These are phyloP conservation scores for Talaromyces pinophilus DNA, from an alignment of 2,329 filamentous ascomycete species.

Conservation along the genomic window DNA sequence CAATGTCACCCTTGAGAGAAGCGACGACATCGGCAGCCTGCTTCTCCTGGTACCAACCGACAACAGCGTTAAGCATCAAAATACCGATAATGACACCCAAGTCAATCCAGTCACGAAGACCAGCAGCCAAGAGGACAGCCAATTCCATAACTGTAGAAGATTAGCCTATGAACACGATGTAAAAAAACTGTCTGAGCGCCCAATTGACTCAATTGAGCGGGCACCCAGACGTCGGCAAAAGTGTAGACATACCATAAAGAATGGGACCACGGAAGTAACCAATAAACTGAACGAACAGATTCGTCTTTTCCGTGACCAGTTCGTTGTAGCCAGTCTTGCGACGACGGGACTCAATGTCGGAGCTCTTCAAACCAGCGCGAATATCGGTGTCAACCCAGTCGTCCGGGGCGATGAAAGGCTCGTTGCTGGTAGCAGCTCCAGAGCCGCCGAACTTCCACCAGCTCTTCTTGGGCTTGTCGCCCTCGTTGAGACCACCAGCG, in stretches of 20 bases:
- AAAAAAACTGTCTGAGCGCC: background rate
- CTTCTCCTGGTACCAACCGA: constrained; percentile 76
- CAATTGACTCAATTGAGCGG: background rate
- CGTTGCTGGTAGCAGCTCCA: constrained; percentile 24
- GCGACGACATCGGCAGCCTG: constrained; percentile 72
- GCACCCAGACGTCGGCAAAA: background rate
- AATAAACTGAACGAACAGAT: constrained; percentile 69
- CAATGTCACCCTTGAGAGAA: constrained; percentile 70
- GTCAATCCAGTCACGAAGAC: constrained; percentile 71
- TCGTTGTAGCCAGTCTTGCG: constrained; percentile 68
- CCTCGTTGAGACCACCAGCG: constrained; percentile 43
- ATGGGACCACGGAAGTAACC: constrained; percentile 70
- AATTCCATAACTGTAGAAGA: constrained; percentile 61
- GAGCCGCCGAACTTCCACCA: constrained; percentile 48
- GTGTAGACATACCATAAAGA: constrained; percentile 63
- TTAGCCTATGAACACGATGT: background rate
- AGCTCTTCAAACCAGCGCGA: constrained; percentile 58
- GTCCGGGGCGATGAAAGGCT: constrained; percentile 52
- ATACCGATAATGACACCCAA: constrained; percentile 73
- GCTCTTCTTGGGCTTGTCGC: constrained; percentile 52
- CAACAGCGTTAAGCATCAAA: constrained; percentile 68
- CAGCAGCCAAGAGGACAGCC: constrained; percentile 67
- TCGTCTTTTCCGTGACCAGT: constrained; percentile 68
- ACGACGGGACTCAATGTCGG: constrained; percentile 62
- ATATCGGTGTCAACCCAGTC: constrained; percentile 68